Evolutionary conservation across 2,329 filamentous ascomycete species (phyloP).

Genomic region (Pseudogymnoascus sp.): DNA sequence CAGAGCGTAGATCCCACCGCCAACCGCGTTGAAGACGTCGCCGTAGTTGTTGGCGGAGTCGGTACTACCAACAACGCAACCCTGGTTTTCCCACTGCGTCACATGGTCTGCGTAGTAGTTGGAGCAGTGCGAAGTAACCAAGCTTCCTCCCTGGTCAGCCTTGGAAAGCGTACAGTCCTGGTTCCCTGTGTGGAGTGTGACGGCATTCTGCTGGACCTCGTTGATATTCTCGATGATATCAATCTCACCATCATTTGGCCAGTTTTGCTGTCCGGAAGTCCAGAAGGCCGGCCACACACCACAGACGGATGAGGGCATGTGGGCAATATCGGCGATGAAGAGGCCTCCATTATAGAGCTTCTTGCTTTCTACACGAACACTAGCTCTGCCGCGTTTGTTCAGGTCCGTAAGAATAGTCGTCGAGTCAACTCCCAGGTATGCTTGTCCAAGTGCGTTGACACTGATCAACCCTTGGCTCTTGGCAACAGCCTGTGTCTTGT

Average conservation of each 20-base stretch:
- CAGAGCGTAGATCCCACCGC: conserved; percentile 45
- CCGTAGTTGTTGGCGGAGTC: conserved; percentile 21
- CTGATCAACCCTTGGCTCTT: conserved; percentile 49
- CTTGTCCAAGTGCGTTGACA: conserved; percentile 42
- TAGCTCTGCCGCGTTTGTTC: conserved; percentile 32
- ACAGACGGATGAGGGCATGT: conserved; percentile 34
- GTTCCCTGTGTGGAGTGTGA: conserved; percentile 19
- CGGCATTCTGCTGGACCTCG: conserved; percentile 30
- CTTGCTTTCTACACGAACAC: conserved; percentile 37
- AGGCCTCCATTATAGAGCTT: conserved; percentile 38
- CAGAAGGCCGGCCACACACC: conserved; percentile 18
- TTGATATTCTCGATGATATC: conserved; percentile 48
- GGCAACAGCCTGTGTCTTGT: conserved; percentile 49
- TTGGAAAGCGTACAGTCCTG: conserved; percentile 32
- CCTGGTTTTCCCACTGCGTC: conserved; percentile 34
- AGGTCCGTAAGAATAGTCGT: conserved; percentile 30
- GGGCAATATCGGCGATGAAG: conserved; percentile 39
- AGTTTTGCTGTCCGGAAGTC: conserved; percentile 25
- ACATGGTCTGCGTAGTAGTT: conserved; percentile 16
- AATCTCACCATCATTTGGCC: conserved; percentile 21
- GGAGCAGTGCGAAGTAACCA: conserved; percentile 18
- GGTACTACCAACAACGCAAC: conserved; percentile 16
- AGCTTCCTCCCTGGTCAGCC: conserved; percentile 11
- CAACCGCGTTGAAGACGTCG: conserved; percentile 19
- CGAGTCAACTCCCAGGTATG: conserved; percentile 39